A percentile compares a stretch with the other conserved stretches of the same genome.
phyloP scores from a whole-genome alignment of 352 stramenopile species.

The Pilasporangium apinafurcum region DNA sequence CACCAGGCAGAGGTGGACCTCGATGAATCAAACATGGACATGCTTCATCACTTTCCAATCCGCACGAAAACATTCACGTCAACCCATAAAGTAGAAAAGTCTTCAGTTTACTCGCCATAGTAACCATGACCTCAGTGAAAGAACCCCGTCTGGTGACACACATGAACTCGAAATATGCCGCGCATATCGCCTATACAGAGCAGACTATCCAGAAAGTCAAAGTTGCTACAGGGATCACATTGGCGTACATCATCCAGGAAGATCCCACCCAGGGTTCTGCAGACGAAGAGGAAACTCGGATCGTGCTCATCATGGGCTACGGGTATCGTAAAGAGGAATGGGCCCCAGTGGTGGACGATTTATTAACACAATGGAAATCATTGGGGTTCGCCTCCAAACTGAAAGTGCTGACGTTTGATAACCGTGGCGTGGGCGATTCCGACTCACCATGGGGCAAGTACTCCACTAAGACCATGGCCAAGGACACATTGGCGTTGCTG shows the following conservation, averaged over 20 bases:
- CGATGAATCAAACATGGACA: no score
- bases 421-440: slow-evolving; percentile 35
- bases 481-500: slow-evolving; percentile 19
- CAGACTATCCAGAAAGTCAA: slow-evolving; percentile 20
- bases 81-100: no score
- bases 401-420: slow-evolving; percentile 52
- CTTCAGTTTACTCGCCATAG: no score
- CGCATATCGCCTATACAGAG: slow-evolving; percentile 14
- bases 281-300: slow-evolving; percentile 7
- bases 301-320: slow-evolving; percentile 46
- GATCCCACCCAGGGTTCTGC: neutral
- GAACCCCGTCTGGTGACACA: slow-evolving; percentile 35
- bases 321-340: slow-evolving; percentile 34
- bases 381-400: slow-evolving; percentile 11
- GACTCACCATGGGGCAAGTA: slow-evolving; percentile 21
- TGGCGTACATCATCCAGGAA: slow-evolving; percentile 39
- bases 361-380: slow-evolving; percentile 23
- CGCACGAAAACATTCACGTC: no score
- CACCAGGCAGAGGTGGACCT: no score
- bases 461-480: slow-evolving; percentile 22
- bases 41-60: no score
- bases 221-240: slow-evolving; percentile 30
- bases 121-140: no score
- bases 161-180: slow-evolving; percentile 29
- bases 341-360: slow-evolving; percentile 18